A percentile compares a stretch with the other conserved stretches of the same genome.
phyloP scores from a whole-genome alignment of 106 monocot genomes.

The Apostasia ramifera region DNA sequence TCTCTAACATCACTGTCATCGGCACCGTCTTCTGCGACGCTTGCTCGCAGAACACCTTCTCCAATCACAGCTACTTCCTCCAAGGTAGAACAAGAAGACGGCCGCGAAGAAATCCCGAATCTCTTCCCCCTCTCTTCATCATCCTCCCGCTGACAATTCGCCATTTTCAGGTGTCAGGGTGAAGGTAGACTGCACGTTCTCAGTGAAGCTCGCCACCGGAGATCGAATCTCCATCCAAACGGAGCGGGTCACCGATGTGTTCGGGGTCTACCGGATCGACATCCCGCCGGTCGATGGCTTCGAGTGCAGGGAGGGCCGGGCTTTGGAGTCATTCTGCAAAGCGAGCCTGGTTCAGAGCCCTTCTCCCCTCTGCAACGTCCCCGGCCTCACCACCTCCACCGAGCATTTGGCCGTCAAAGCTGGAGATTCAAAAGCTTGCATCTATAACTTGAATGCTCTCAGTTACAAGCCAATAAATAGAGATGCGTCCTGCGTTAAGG shows the following conservation, averaged over 20 bases:
- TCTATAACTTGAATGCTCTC: slow-evolving; percentile 78
- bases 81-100: slow-evolving; percentile 23
- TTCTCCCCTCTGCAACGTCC: slow-evolving; percentile 51
- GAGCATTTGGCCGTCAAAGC: slow-evolving; percentile 48
- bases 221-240: slow-evolving; percentile 49
- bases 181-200: slow-evolving; percentile 62
- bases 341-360: slow-evolving; percentile 53
- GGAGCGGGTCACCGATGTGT: slow-evolving; percentile 56
- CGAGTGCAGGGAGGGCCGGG: slow-evolving; percentile 47
- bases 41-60: slow-evolving; percentile 85
- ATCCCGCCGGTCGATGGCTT: slow-evolving; percentile 77
- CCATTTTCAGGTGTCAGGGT: slow-evolving; percentile 63
- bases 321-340: slow-evolving; percentile 59
- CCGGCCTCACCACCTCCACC: slow-evolving; percentile 46
- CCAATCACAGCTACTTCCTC: slow-evolving; percentile 86
- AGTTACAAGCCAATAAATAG: slow-evolving; percentile 63
- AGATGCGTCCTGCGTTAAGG: slow-evolving; percentile 15
- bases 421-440: slow-evolving; percentile 28
- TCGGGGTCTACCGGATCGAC: slow-evolving; percentile 64
- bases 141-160: not conserved
- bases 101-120: not conserved
- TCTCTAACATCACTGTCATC: slow-evolving; percentile 68
- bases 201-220: slow-evolving; percentile 19
- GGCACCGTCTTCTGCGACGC: slow-evolving; percentile 92
- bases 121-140: not conserved